Base-by-base conservation (phyloP, 2,329 filamentous ascomycete species). In the Diaporthe citrichinensis region DNA sequence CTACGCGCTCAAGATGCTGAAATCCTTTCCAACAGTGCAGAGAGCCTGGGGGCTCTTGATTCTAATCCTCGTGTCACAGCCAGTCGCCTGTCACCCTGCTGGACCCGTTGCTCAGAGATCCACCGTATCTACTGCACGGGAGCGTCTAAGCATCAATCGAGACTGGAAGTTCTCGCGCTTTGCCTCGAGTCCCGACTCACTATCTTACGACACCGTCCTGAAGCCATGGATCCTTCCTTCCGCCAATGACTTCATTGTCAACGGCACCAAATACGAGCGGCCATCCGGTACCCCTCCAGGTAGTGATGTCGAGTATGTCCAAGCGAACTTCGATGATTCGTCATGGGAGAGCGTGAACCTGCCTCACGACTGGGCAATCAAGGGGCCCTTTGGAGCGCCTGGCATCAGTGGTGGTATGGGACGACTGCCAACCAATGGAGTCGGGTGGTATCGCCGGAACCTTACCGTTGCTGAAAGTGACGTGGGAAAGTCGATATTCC, bases 391-490 rank as follows among this genome's bases (percentile, higher is more conserved):
- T 74, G 79, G 81, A 3, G 78, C 81, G 7, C 79, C 82, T 8
- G 79, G 82, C 3, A 80, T 87, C 1, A 79, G 80, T 8, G 86
- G 86, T 5, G 84, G 83, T 10, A 85, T 85, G 81, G 83, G 83
- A 15, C 82, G 86, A 2, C 78, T 90, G 46, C 88, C 88, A 0
- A 82, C 84, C 34, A 84, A 89, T 23, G 88, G 88, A 3, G 84
- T 90, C 3, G 88, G 86, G 1, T 90, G 88, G 88, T 90, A 90
- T 77, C 86, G 88, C 5, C 83, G 84, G 36, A 85, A 79, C 3
- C 8, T 90, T 1, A 77, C 79, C 0, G 69, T 86, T 3, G 65
- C 71, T 0, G 71, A 78, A 0, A 78, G 78, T 1, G 85, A 87
- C 28, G 74, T 77, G 25, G 82, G 80, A 14, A 87, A 86, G 72